Base-by-base conservation (phyloP, 441 rosid genomes). In the Adansonia gregorii region DNA sequence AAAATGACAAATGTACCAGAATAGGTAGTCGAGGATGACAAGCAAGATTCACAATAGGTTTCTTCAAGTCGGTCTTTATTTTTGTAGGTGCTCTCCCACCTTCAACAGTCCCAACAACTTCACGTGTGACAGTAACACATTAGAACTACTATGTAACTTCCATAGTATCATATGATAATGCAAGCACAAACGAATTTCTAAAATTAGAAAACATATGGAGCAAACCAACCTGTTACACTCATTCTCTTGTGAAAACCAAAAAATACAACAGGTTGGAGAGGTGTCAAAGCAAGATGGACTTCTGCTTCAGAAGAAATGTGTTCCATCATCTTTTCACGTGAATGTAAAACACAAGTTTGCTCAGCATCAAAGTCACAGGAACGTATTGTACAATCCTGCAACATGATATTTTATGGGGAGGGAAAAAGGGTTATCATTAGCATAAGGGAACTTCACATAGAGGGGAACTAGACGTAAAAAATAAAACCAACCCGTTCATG, bases 51-150 rank as follows among this genome's bases (percentile, higher is more conserved):
- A 97, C 90, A n/a, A 97, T 78, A 22, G 98, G 99, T 85, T 91
- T 97, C 90, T 97, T 97, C 89, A 97, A 84, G 88, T 97, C 99
- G 11, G 98, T 89, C 89, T 91, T 97, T 86, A 97, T 97, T 82
- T 94, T 97, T 43, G 97, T 97, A 0, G 99, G 99, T 59, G 97
- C 86, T 79, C 91, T 89, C 73, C 99, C 98, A 70, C 98, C 99
- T 84, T 97, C 99, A 78, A 97, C 91, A 78, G 98, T 97, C 84
- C 99, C 99, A 85, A 97, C 98, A 88, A 93, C 99, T 97, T 83
- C 78, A 92, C 39, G 60, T 84, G 79, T 72, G 78, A 80, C 11
- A 83, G 43, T 8, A 66, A 39, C 63, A 63, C 74, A 78, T 72
- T 54, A 82, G 68, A 76, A 64, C 17, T 65, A 49, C 77, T 64